Conservation (phyloP, 2,329 filamentous ascomycete genomes). For the Aureobasidium sp. region DNA sequence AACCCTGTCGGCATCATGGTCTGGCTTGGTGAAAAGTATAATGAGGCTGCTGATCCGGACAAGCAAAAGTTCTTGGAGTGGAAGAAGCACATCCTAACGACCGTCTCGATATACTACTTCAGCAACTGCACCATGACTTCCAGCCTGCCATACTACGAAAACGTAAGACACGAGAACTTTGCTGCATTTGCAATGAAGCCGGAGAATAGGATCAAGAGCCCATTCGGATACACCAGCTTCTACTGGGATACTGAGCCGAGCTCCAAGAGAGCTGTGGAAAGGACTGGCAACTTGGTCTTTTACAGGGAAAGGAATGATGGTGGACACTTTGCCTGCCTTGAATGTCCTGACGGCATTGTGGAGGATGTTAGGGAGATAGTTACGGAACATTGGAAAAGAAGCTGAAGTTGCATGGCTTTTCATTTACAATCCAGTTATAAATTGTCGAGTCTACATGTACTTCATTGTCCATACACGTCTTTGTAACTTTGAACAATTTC, state of each 20-base stretch:
- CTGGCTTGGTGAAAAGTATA: slow-evolving; percentile 40
- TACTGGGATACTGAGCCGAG: slow-evolving; percentile 33
- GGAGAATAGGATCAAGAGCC: slow-evolving; percentile 33
- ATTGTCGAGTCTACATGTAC: too few species aligned
- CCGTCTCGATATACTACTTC: slow-evolving; percentile 34
- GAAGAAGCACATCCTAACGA: slow-evolving; percentile 28
- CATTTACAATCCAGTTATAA: too few species aligned
- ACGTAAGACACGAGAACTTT: slow-evolving; percentile 33
- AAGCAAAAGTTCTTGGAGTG: slow-evolving; percentile 28
- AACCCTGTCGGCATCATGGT: slow-evolving; percentile 39
- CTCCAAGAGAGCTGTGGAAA: slow-evolving; percentile 28
- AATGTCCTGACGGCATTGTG: slow-evolving; percentile 25
- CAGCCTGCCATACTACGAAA: slow-evolving; percentile 35
- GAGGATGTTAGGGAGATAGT: slow-evolving; percentile 26
- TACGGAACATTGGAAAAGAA: background rate
- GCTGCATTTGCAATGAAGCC: slow-evolving; percentile 30
- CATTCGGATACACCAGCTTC: slow-evolving; percentile 34
- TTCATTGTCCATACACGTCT: background rate
- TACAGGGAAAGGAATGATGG: slow-evolving; percentile 27
- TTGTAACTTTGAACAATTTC: too few species aligned
- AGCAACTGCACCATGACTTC: slow-evolving; percentile 33
- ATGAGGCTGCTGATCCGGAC: slow-evolving; percentile 33
- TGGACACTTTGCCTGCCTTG: slow-evolving; percentile 26
- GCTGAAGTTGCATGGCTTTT: background rate
- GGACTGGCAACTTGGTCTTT: slow-evolving; percentile 33